Evolutionary conservation across 768 basidiomycete species (phyloP), one percentile per base, ranked within the genome.

Genomic region (Leccinellum albellum): DNA sequence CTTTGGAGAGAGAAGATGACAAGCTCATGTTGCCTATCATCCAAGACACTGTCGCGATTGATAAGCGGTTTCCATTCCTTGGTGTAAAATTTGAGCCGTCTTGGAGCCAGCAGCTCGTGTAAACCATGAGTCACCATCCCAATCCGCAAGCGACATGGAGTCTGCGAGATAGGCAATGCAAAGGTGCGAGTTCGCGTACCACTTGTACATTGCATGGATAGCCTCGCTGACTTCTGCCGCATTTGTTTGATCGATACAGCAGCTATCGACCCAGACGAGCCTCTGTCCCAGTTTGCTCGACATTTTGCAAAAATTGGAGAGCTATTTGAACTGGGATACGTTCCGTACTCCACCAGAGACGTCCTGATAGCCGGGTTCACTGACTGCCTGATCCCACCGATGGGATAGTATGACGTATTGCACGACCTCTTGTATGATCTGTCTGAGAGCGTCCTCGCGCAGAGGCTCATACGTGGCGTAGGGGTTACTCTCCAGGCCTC

Each of bases 141-240:
- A 51, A 6, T 58, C 58, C 2, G 12, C 28, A 2, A 20, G 33
- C 2, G 52, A 37, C 0, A 20, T 51, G 1, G 61, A 49, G 14
- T 57, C 42, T 20, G 53, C 55, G 5, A 66, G 59, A 35, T 67
- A 47, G n/a, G 51, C 57, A 26, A 67, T 55, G 33, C 68, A 69
- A 32, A 69, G 31, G 29, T 57, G 31, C 10, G 61, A 42, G 26
- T 67, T 56, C 5, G 54, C 42, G 51, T 69, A 69, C 66, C 68
- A 69, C 46, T 51, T 50, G 57, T 58, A 69, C 61, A 69, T 67
- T 5, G 54, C 51, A 5, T 54, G 54, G 9, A 69, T 57, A 9
- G 68, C 57, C 17, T 67, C 66, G 20, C 49, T 54, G 46, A 70
- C 58, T 20, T 67, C 68, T 0, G 54, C 46, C 4, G 40, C 50